Base-by-base conservation (phyloP, 139 green algal genomes). In the Chlamydomonas eustigma region DNA sequence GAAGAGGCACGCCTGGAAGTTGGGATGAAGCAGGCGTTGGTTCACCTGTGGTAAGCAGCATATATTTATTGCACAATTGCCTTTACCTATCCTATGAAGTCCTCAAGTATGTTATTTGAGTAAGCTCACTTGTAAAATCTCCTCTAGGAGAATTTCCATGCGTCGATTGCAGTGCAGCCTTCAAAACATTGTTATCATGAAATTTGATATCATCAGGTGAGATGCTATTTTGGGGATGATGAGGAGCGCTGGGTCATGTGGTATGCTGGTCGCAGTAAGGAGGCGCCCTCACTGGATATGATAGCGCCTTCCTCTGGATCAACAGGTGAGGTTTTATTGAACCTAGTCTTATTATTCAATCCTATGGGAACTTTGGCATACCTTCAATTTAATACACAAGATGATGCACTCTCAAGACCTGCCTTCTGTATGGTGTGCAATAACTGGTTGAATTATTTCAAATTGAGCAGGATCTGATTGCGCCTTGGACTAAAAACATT, bases 241-340 rank as follows among this genome's bases (percentile, higher is more conserved):
- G 90, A 93, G 76, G 76, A 92, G 85, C 83, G 88, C 1, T 97
- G 93, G 93, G 87, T 86, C 64, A 96, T 97, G 93, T 97, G 93
- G 93, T 97, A 97, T 76, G 85, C 75, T 30, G 93, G 91, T 1
- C 78, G 84, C 1, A 75, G 28, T 2, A 44, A 18, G 37, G 64
- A 24, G 2, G 51, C 51, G 8, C 71, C 58, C 18, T 24, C 18
- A 34, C 32, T 90, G 67, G 86, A 91, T 64, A 80, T 71, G 0
- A 74, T 93, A 2, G 82, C 81, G 35, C 85, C 88, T 25, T 83
- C 79, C 4, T 84, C 88, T 1, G 91, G 91, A 34, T 86, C 65
- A 68, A 71, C 88, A 37, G 89, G 90, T 92, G 71, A 3, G 80
- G n/a, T n/a, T n/a, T n/a, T n/a, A n/a, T n/a, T n/a, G n/a, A n/a